Conservation (phyloP, 441 rosid genomes). For the Adansonia rubrostipa region DNA sequence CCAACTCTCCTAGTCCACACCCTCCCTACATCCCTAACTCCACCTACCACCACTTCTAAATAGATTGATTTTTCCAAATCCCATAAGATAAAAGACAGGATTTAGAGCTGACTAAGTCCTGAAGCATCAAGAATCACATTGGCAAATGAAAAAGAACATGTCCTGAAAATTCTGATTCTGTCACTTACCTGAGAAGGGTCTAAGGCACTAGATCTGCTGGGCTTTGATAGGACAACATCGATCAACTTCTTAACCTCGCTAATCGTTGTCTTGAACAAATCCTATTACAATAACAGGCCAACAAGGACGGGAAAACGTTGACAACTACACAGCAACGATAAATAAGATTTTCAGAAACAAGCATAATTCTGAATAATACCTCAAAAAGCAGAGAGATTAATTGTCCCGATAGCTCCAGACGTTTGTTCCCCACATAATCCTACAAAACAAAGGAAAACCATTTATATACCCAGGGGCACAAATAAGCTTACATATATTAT, state of each 20-base stretch:
- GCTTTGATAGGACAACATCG: conserved; percentile 51
- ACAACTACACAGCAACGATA: conserved; percentile 5
- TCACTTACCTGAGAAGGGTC: conserved; percentile 66
- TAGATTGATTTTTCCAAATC: conserved; percentile 18
- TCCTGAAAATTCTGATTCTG: background rate
- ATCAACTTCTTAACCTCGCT: conserved; percentile 54
- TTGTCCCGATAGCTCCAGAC: conserved; percentile 95
- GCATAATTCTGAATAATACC: conserved; percentile 49
- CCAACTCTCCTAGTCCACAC: background rate
- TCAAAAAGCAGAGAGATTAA: conserved; percentile 92
- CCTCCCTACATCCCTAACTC: conserved; percentile 5
- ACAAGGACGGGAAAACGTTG: conserved; percentile 12
- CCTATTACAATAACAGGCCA: conserved; percentile 49
- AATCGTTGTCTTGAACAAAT: conserved; percentile 87
- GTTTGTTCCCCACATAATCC: conserved; percentile 99
- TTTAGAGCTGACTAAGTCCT: background rate
- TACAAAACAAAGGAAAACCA: conserved; percentile 33
- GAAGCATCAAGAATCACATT: background rate
- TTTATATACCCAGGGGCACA: background rate
- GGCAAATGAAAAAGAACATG: background rate
- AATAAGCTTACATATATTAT: background rate
- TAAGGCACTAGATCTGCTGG: conserved; percentile 59
- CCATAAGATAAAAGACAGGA: background rate
- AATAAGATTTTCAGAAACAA: conserved; percentile 15
- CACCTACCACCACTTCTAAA: conserved; percentile 8